A percentile compares a stretch with the other conserved stretches of the same genome.
Evolutionary conservation across 192 early-diverging fungal species (phyloP).

Genomic region (Rhizophagus clarus): DNA sequence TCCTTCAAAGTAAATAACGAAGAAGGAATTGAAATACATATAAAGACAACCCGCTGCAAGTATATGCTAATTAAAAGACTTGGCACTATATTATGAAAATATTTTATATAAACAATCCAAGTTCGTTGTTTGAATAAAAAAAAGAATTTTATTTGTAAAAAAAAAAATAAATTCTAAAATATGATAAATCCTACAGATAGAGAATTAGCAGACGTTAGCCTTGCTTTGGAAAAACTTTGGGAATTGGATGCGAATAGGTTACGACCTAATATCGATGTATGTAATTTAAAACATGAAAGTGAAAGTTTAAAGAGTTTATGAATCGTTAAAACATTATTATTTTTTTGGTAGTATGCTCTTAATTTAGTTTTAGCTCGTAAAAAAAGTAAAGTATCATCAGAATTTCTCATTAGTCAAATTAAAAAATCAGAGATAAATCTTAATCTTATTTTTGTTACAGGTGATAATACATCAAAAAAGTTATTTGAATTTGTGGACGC

Average conservation of each 20-base stretch:
- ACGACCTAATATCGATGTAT: conserved; percentile 20
- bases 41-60: no score
- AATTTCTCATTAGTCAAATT: no score
- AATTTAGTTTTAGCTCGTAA: background rate
- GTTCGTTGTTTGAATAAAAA: background rate
- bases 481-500: conserved; percentile 5
- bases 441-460: background rate
- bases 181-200: background rate
- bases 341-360: background rate
- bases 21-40: no score
- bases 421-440: background rate
- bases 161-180: background rate
- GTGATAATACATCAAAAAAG: background rate
- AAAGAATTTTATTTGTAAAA: background rate
- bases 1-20: no score
- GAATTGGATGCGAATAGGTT: conserved; percentile 26
- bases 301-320: background rate
- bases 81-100: no score
- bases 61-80: no score
- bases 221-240: conserved; percentile 25
- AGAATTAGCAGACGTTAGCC: background rate
- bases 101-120: no score
- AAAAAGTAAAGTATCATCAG: background rate
- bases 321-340: background rate
- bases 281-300: background rate